Percentiles rank a stretch among this genome's conserved stretches.
phyloP scores from a whole-genome alignment of 2,329 filamentous ascomycete species.

The Colletotrichum plurivorum region DNA sequence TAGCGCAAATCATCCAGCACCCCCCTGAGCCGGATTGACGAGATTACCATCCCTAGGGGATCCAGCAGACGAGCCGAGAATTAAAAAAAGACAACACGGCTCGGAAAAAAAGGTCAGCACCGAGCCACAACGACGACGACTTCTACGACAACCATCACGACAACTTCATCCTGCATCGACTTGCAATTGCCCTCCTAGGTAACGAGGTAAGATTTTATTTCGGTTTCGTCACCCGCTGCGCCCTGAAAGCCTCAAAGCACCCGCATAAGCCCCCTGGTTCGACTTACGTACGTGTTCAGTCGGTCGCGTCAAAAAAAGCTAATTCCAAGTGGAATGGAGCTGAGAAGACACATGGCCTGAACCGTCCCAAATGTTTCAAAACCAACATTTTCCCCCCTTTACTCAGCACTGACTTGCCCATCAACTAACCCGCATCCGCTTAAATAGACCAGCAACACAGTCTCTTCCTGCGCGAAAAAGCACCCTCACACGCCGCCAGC shows the following conservation, averaged over 20 bases:
- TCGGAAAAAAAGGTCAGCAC: neutral
- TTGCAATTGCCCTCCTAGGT: neutral
- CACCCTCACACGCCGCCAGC: neutral
- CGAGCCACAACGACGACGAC: constrained; percentile 17
- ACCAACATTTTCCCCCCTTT: constrained; percentile 2
- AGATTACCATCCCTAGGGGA: constrained; percentile 25
- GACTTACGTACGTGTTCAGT: constrained; percentile 26
- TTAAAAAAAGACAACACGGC: constrained; percentile 14
- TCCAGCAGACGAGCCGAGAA: constrained; percentile 21
- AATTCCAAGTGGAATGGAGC: constrained; percentile 38
- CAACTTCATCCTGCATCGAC: constrained; percentile 29
- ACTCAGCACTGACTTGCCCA: constrained; percentile 7
- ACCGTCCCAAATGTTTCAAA: constrained; percentile 37
- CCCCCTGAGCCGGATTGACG: constrained; percentile 34
- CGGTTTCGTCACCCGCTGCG: neutral
- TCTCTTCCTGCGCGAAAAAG: constrained; percentile 22
- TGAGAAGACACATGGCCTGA: constrained; percentile 40
- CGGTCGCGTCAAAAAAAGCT: constrained; percentile 32
- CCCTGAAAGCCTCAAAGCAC: neutral
- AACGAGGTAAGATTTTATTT: constrained; percentile 3
- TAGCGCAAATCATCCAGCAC: constrained; percentile 31
- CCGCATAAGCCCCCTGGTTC: neutral
- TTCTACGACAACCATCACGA: neutral
- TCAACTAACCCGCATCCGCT: constrained; percentile 21
- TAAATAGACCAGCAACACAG: constrained; percentile 20